Evolutionary conservation across 192 early-diverging fungal species (phyloP), one percentile per base, ranked within the genome.

Genomic region (Linnemannia exigua): DNA sequence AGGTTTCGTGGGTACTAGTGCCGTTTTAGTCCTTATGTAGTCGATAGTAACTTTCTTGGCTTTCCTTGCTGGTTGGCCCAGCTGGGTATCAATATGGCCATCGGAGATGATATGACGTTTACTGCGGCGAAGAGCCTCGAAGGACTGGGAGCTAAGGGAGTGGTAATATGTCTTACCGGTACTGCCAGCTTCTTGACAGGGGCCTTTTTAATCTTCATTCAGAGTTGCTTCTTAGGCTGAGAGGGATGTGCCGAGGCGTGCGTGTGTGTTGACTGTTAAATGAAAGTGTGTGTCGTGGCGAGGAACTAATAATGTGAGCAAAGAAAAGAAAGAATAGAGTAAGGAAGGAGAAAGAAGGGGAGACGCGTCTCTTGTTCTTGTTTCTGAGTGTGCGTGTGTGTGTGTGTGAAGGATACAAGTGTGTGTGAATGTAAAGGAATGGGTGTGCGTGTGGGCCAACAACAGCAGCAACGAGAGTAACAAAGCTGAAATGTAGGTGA

Each of bases 201-300:
- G 5, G 91, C 84, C 82, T 92, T 93, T 87, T 90, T 93, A 75
- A 94, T 93, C 82, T 90, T 92, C 89, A 91, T 89, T 76, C 36
- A 44, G 58, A 61, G 4, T 52, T 63, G 25, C 33, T 63, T 22
- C n/a, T 63, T 25, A 63, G 28, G 12, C 1, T 31, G 28, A 15
- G 28, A 12, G 58, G 12, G 0, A 9, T 63, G 25, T 28, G 25
- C 0, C 1, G n/a, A 12, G 52, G 58, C 25, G 37, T 20, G 17
- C 6, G 67, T 33, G 77, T 1, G 69, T n/a, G 77, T 2, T 19
- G 33, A 36, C 35, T 12, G 31, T 54, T 3, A 54, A 54, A 22
- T 19, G 54, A 35, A 46, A 5, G 52, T 36, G 33, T 17, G 36
- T 50, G 58, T 61, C 58, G 58, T 52, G 63, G 25, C 37, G 51